Evolutionary conservation across 106 monocot species (phyloP).

Genomic region (Phalaenopsis aphrodite): DNA sequence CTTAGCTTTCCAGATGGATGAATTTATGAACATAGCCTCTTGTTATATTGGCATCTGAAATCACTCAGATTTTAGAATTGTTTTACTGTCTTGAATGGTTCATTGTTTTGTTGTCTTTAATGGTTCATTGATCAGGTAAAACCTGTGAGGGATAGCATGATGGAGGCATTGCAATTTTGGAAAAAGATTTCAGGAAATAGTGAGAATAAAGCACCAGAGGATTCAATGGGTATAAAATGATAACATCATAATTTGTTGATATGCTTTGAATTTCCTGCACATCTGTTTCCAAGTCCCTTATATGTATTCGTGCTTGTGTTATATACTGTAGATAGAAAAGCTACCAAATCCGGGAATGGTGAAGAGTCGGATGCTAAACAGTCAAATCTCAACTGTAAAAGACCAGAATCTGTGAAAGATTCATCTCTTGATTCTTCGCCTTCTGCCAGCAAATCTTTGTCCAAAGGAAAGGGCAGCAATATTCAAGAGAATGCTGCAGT

Average conservation of each 20-base stretch:
- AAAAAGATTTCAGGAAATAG: constrained; percentile 53
- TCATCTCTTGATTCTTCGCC: constrained; percentile 45
- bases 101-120: background rate
- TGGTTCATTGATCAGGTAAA: constrained; percentile 46
- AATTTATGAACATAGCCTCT: background rate
- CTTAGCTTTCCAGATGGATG: background rate
- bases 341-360: constrained; percentile 19
- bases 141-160: constrained; percentile 93
- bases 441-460: constrained; percentile 17
- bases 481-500: constrained; percentile 57
- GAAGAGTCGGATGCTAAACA: constrained; percentile 32
- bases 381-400: constrained; percentile 28
- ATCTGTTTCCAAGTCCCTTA: background rate
- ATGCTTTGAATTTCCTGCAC: constrained; percentile 1
- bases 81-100: background rate
- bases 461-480: constrained; percentile 33
- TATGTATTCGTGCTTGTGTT: background rate
- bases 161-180: constrained; percentile 65
- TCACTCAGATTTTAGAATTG: background rate
- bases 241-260: background rate
- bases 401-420: constrained; percentile 31
- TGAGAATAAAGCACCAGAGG: constrained; percentile 30
- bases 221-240: constrained; percentile 30
- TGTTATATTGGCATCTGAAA: background rate
- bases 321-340: constrained; percentile 37